Evolutionary conservation across 306 rosid species (phyloP).

Genomic region (Senna siamea): DNA sequence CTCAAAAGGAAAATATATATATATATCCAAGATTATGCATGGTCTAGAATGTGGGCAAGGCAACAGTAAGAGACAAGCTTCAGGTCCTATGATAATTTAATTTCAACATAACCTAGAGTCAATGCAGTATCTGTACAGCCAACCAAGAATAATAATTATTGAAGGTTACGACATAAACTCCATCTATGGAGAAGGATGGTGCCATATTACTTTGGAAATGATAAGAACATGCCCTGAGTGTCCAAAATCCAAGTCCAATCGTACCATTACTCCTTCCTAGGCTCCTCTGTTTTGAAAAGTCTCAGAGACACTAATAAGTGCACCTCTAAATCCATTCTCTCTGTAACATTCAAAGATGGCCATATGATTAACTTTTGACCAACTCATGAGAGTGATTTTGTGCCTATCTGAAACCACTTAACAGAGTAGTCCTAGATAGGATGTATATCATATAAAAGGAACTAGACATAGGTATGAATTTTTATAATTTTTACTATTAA

Average conservation of each 20-base stretch:
- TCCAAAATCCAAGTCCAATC: constrained; percentile 21
- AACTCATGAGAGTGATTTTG: constrained; percentile 47
- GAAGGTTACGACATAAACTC: constrained; percentile 30
- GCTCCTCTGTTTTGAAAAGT: constrained; percentile 36
- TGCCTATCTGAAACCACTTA: constrained; percentile 55
- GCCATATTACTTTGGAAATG: constrained; percentile 23
- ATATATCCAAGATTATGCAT: constrained; percentile 19
- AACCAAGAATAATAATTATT: constrained; percentile 27
- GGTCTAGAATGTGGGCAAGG: constrained; percentile 35
- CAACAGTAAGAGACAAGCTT: constrained; percentile 38
- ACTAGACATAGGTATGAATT: no score
- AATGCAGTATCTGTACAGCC: constrained; percentile 36
- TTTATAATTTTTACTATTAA: no score
- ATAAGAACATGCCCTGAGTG: constrained; percentile 27
- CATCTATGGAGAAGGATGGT: constrained; percentile 13
- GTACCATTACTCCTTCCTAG: background rate
- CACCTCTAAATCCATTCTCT: constrained; percentile 24
- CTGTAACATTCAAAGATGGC: constrained; percentile 34
- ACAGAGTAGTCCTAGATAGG: constrained; percentile 9
- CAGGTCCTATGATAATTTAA: constrained; percentile 15
- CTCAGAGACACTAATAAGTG: constrained; percentile 19
- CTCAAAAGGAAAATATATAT: background rate
- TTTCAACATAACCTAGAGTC: constrained; percentile 37
- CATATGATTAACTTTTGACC: constrained; percentile 45
- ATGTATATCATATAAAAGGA: constrained; percentile 31